Conservation (phyloP, 192 early-diverging fungal species). For the Umbelopsis ramanniana region DNA sequence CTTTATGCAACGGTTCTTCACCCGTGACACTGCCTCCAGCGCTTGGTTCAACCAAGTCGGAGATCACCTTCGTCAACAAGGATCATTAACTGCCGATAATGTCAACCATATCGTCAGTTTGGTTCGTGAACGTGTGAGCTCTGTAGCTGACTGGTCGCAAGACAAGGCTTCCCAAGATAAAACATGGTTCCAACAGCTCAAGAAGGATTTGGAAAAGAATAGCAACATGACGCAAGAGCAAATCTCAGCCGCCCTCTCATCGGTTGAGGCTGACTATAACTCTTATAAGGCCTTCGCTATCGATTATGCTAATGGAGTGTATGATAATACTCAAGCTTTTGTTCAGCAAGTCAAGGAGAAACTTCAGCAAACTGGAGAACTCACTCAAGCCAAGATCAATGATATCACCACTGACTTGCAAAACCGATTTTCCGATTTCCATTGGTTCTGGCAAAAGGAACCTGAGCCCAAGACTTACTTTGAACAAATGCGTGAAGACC, state of each 20-base stretch:
- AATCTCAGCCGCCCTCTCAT: background rate
- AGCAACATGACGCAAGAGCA: conserved; percentile 17
- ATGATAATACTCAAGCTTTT: conserved; percentile 16
- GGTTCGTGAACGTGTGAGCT: conserved; percentile 12
- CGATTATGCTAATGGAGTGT: conserved; percentile 14
- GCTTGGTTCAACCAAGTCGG: conserved; percentile 12
- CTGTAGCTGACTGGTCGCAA: conserved; percentile 14
- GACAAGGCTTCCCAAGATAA: conserved; percentile 20
- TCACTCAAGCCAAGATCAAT: conserved; percentile 20
- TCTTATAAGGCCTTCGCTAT: conserved; percentile 24
- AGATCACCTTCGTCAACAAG: conserved; percentile 8
- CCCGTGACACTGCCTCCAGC: conserved; percentile 9
- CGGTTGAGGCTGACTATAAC: conserved; percentile 5
- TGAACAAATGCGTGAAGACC: conserved; percentile 10
- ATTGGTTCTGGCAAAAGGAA: conserved; percentile 22
- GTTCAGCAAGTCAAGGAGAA: conserved; percentile 3
- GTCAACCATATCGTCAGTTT: conserved; percentile 14
- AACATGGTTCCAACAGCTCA: conserved; percentile 9
- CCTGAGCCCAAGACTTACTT: conserved; percentile 6
- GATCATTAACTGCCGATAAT: conserved; percentile 7
- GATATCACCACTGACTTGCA: background rate
- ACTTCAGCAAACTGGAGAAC: background rate
- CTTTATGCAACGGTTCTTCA: conserved; percentile 5
- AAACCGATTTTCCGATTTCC: background rate
- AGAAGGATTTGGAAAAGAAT: conserved; percentile 17